Base-by-base conservation (phyloP, 345 rosid species). In the Litchi chinensis region DNA sequence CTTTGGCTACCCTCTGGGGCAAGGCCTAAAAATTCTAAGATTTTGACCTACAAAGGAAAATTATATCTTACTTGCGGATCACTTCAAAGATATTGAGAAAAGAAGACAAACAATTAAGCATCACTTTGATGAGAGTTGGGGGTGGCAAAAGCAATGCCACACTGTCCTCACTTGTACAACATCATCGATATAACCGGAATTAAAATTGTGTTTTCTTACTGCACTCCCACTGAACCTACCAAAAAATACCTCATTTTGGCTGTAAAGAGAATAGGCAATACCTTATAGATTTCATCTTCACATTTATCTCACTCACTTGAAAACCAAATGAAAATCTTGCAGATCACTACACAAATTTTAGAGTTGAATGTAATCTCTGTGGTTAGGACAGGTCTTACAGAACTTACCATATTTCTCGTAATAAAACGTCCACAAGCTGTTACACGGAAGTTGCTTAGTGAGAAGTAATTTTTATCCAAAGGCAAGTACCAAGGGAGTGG, bases 1-100 rank as follows among this genome's bases (percentile, higher is more conserved):
- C 98, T 92, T 89, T 79, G 91, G 82, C 99, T 97, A 87, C 98
- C 99, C 83, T 88, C 89, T 8, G 99, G 99, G 28, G 99, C 98
- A 19, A 97, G 84, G 79, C 97, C 92, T 37, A 88, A 76, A 82
- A 64, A 91, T 82, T 97, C 99, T 73, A 97, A 87, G 76, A 78
- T 82, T 90, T 88, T 97, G 21, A 97, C 98, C 99, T 97, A 71
- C 43, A 21, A 78, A 57, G 26, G 24, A 9, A n/a, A 59, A 59
- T n/a, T 46, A n/a, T 8, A 21, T 18, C 24, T 21, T 21, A 21
- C 64, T 59, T 59, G 2, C 1, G 21, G 22, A 59, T 59, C n/a
- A 1, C 24, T 59, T 59, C 22, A 59, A 59, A 7, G 21, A 13
- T 50, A 50, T 50, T 0, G 18, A 32, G 37, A 32, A 32, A 32